phyloP scores from a whole-genome alignment of 331 rosid genomes.

The Acacia pycnantha region DNA sequence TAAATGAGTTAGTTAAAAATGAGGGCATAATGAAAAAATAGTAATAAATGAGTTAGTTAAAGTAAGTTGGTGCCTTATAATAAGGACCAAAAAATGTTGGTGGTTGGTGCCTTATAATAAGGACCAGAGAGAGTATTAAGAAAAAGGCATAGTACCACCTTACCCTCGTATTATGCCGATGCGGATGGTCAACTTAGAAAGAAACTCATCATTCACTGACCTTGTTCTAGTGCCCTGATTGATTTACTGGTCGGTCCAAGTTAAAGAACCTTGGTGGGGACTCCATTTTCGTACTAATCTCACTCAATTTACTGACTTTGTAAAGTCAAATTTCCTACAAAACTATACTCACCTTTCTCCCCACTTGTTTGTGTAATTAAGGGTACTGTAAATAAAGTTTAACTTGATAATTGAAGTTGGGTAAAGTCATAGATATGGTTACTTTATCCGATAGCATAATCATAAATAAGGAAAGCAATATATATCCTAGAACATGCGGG shows the following conservation, averaged over 20 bases:
- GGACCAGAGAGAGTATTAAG: no score
- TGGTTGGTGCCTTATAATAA: no score
- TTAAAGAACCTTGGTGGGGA: no score
- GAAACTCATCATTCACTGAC: not conserved
- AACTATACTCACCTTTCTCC: not conserved
- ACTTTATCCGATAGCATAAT: not conserved
- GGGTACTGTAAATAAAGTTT: no score
- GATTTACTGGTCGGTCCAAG: no score
- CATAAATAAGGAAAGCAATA: not conserved
- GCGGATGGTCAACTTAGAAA: not conserved
- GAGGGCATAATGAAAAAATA: no score
- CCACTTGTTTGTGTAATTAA: not conserved
- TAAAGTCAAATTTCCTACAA: not conserved
- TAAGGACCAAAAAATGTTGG: no score
- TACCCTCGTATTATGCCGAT: not conserved
- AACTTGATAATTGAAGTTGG: not conserved
- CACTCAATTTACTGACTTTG: not conserved
- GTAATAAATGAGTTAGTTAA: no score
- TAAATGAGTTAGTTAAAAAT: no score
- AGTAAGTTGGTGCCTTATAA: no score
- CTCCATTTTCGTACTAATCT: not conserved
- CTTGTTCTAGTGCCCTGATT: no score
- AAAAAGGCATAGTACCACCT: no score
- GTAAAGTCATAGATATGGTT: not conserved
- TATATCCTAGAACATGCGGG: not conserved